Conservation (phyloP, 2,329 filamentous ascomycete species). For the Dryadomyces quercivorus region DNA sequence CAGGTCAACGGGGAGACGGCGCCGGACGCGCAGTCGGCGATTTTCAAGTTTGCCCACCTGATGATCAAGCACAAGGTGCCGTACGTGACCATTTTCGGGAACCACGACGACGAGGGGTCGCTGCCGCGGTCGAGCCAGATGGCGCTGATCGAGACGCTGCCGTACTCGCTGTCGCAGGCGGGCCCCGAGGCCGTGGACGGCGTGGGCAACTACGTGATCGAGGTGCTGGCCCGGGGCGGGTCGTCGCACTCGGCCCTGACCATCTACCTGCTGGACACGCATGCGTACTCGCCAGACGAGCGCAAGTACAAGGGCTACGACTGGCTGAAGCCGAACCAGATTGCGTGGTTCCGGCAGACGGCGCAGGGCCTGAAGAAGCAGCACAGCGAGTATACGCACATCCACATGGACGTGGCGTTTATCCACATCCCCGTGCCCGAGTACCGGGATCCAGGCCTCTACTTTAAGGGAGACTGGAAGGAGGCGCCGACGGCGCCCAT, state of each 20-base stretch:
- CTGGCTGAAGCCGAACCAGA: conserved; percentile 91
- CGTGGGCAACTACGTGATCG: conserved; percentile 88
- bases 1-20: conserved; percentile 92
- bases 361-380: conserved; percentile 60
- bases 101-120: conserved; percentile 88
- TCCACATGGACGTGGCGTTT: conserved; percentile 92
- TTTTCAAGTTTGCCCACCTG: conserved; percentile 84
- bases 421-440: conserved; percentile 95
- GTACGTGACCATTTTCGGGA: conserved; percentile 87
- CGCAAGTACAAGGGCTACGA: conserved; percentile 85
- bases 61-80: conserved; percentile 82
- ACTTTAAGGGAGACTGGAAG: conserved; percentile 57
- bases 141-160: conserved; percentile 72
- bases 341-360: conserved; percentile 83
- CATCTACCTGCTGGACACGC: conserved; percentile 89
- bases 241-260: conserved; percentile 84
- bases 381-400: conserved; percentile 76
- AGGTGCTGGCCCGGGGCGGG: conserved; percentile 68
- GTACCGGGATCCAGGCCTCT: conserved; percentile 53
- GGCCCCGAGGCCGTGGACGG: conserved; percentile 79
- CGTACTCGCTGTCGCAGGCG: conserved; percentile 76
- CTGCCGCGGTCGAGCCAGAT: conserved; percentile 70
- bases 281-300: conserved; percentile 85
- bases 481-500: conserved; percentile 78
- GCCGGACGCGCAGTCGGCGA: conserved; percentile 80